Percentiles rank a stretch among this genome's conserved stretches.
Evolutionary conservation across 225 moss, liverwort and hornwort species (phyloP).

Genomic region (Pleurozium schreberi): DNA sequence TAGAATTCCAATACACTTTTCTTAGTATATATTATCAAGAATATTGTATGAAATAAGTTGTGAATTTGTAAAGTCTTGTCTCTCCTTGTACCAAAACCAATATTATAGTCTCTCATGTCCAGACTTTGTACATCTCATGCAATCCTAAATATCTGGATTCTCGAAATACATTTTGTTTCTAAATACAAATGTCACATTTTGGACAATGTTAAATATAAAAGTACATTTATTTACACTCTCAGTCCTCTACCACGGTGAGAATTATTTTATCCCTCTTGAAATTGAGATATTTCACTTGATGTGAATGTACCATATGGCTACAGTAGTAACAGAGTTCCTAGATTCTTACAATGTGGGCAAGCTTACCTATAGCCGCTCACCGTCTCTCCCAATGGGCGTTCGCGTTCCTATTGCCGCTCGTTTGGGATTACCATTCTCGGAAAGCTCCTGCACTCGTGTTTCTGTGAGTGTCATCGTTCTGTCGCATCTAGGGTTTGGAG

Average conservation of each 20-base stretch:
- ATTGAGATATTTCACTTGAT: neutral
- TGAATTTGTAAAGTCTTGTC: too few species aligned
- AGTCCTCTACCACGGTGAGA: rapidly evolving
- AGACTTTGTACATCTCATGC: rapidly evolving
- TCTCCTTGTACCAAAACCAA: neutral
- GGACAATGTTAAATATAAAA: rapidly evolving
- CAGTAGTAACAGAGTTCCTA: too few species aligned
- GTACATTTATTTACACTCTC: rapidly evolving
- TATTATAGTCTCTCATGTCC: neutral
- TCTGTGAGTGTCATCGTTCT: neutral
- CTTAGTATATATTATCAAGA: too few species aligned
- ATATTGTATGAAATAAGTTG: neutral
- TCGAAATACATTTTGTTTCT: rapidly evolving
- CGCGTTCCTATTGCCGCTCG: neutral
- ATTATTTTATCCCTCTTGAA: neutral
- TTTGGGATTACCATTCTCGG: neutral
- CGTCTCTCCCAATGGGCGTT: neutral
- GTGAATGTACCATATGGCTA: neutral
- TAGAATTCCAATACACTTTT: rapidly evolving
- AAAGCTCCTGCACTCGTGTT: neutral
- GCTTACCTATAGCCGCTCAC: neutral
- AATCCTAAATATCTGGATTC: neutral
- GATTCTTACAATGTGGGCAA: too few species aligned
- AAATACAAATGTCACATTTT: rapidly evolving
- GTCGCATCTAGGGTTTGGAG: conserved; percentile 6